Evolutionary conservation across 2,329 filamentous ascomycete genomes (phyloP).

Genomic region (Magnaporthiopsis rhizophila): DNA sequence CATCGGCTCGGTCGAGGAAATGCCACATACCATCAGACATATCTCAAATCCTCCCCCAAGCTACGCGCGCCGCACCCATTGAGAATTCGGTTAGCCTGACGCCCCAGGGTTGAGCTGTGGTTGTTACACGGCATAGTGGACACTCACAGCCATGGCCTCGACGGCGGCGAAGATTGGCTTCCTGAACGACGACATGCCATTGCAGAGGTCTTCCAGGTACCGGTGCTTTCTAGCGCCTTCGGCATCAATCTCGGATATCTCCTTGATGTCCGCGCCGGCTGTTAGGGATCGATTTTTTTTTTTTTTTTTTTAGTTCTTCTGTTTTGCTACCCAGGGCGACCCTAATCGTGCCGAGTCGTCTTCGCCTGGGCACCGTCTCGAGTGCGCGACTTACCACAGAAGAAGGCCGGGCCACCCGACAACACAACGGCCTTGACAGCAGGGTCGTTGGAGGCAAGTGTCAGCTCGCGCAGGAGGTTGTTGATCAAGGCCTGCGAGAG

Average conservation of each 20-base stretch:
- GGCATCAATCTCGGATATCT: slow-evolving; percentile 22
- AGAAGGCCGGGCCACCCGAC: slow-evolving; percentile 4
- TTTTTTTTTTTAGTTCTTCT: neutral
- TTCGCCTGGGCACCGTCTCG: neutral
- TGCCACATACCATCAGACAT: slow-evolving; percentile 31
- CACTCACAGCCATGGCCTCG: slow-evolving; percentile 40
- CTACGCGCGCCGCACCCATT: slow-evolving; percentile 16
- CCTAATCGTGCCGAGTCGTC: neutral
- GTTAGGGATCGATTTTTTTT: neutral
- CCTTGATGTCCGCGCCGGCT: slow-evolving; percentile 28
- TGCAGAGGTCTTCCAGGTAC: slow-evolving; percentile 32
- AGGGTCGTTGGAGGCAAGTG: neutral
- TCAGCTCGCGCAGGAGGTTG: slow-evolving; percentile 3
- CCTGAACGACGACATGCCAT: slow-evolving; percentile 25
- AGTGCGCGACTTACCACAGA: slow-evolving; percentile 2
- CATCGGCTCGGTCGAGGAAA: neutral
- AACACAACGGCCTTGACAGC: slow-evolving; percentile 5
- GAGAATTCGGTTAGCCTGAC: neutral
- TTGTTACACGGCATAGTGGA: neutral
- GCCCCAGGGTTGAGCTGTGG: slow-evolving; percentile 1
- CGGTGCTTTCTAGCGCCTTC: slow-evolving; percentile 18
- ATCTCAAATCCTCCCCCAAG: slow-evolving; percentile 44
- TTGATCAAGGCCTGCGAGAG: slow-evolving; percentile 5
- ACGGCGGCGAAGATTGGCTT: slow-evolving; percentile 43
- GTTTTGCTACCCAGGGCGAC: too few species aligned